phyloP scores from a whole-genome alignment of 2,329 filamentous ascomycete species.

The Penicillium sp. region DNA sequence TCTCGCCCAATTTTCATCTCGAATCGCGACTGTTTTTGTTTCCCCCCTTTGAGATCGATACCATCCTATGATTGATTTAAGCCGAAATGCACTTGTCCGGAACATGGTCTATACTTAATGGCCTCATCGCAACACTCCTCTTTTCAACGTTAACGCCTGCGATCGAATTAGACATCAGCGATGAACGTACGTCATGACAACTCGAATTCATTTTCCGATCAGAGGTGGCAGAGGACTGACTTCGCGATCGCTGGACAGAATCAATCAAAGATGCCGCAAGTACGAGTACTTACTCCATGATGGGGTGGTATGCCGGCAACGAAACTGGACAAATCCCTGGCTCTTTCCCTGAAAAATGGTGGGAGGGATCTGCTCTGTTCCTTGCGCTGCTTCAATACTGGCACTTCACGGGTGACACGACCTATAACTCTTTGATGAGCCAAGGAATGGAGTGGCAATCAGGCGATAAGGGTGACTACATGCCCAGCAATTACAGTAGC shows the following conservation, averaged over 20 bases:
- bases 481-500: constrained; percentile 39
- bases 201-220: not conserved
- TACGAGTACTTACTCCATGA: constrained; percentile 48
- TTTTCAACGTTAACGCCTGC: constrained; percentile 11
- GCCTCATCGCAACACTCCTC: constrained; percentile 3
- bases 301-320: constrained; percentile 55
- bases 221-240: not conserved
- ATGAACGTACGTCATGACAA: constrained; percentile 17
- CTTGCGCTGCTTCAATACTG: constrained; percentile 69
- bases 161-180: constrained; percentile 24
- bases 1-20: not conserved
- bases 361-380: constrained; percentile 69
- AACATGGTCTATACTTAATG: constrained; percentile 9
- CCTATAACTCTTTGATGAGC: constrained; percentile 60
- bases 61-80: constrained; percentile 5
- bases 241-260: constrained; percentile 21
- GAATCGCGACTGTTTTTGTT: not conserved
- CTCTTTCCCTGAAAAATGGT: constrained; percentile 70
- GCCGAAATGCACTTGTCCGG: constrained; percentile 7
- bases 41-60: not conserved
- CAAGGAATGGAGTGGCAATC: constrained; percentile 35
- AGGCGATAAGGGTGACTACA: constrained; percentile 36
- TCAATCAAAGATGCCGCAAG: constrained; percentile 47
- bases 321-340: constrained; percentile 49
- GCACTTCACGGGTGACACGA: constrained; percentile 63